These are phyloP conservation scores for Tulasnella calospora DNA, from an alignment of 768 basidiomycete species.

Conservation along the genomic window DNA sequence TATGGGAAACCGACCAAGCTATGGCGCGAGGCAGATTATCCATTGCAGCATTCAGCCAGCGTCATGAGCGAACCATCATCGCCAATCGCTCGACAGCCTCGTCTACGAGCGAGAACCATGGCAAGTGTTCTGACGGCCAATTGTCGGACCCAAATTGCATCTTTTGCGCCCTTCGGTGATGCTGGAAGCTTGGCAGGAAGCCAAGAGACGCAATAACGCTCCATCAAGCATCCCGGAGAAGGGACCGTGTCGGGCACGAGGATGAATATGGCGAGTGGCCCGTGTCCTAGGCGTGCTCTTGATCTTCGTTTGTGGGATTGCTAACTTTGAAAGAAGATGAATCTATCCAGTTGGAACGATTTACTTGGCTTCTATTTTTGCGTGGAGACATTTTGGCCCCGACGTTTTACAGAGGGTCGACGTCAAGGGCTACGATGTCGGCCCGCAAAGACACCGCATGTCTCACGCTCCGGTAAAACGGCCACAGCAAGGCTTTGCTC, in stretches of 20 bases:
- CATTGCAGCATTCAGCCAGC: background rate
- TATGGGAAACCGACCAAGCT: background rate
- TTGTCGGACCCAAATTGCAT: background rate
- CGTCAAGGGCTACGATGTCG: background rate
- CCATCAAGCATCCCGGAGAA: background rate
- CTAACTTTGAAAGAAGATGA: background rate
- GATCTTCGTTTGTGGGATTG: background rate
- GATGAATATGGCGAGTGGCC: background rate
- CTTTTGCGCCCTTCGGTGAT: background rate
- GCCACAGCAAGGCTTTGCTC: too few species aligned
- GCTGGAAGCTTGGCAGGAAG: background rate
- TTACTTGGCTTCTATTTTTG: background rate
- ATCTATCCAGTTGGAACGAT: background rate
- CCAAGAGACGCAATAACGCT: background rate
- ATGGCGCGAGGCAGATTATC: background rate
- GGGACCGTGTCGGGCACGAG: background rate
- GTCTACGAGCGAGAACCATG: background rate
- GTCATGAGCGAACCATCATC: background rate
- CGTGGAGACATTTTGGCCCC: background rate
- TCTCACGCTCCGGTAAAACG: background rate
- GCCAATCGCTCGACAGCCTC: background rate
- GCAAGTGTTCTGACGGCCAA: background rate
- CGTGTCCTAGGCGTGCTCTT: background rate
- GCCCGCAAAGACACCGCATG: background rate
- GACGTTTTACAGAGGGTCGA: background rate